Evolutionary conservation across 2,329 filamentous ascomycete species (phyloP), one percentile per base, ranked within the genome.

Genomic region (Xylariales sp.): DNA sequence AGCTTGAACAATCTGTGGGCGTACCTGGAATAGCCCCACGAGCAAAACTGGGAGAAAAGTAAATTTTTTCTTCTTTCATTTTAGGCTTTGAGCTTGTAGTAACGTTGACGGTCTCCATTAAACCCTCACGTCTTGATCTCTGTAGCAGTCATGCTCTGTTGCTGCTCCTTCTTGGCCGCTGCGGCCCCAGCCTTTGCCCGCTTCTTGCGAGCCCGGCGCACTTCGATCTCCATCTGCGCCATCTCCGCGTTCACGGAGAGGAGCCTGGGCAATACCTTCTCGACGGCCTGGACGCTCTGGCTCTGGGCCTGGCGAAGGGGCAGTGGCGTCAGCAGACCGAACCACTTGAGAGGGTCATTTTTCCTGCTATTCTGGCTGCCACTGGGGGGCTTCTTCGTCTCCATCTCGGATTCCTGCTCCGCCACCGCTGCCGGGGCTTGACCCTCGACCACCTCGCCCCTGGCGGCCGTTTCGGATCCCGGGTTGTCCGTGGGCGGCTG

Each of bases 201-300:
- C 59, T 57, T 70, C 62, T 81, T 80, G 40, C 70, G 63, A 24
- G 72, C 74, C 40, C 83, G 66, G 25, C 83, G 70, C 38, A 91
- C 79, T 47, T 84, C 75, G 36, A 82, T 78, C 63, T 89, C 85
- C 5, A 86, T 55, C n/a, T 62, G 61, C 12, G 69, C 66, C 74
- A 91, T 79, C 50, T 78, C 71, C 19, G 68, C 67, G 24, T 70
- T 67, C n/a, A 85, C 58, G 2, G 70, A 72, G 6, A 70, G 70
- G 7, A 88, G 62, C 27, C 61, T 61, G 2, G 79, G 73, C 3
- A 89, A 59, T 4, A 82, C 56, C 0, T 69, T 59, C 38, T 80
- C 73, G 4, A 88, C 68, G 1, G 70, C 70, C 25, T 65, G 53
- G 17, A 76, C 53, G 36, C 85, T 80, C 13, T 74, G 67, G 0